Evolutionary conservation across 352 stramenopile species (phyloP), one percentile per base, ranked within the genome.

Genomic region (Phytophthora fragariaefolia): DNA sequence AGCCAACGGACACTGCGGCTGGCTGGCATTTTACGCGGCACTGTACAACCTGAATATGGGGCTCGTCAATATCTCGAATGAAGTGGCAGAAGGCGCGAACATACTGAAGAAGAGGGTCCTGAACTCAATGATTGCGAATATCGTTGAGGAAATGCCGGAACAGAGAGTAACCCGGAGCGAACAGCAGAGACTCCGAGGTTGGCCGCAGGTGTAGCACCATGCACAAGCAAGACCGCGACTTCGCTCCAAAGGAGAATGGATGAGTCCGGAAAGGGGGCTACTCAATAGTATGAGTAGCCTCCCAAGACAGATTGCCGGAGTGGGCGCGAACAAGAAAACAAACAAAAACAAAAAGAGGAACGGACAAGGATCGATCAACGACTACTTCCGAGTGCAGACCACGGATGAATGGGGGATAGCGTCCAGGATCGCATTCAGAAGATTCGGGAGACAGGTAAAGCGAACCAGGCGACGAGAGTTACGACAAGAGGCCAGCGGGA

Each of bases 1-100:
- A 2, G 55, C 28, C 2, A 63, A 22, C 4, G 55, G 55, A 2
- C 30, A 63, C 2, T 63, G 55, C 13, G 55, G 55, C 3, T 63
- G 55, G 43, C 8, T 54, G 2, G 45, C 43, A n/a, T 54, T 40
- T 22, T 49, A 55, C 6, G 55, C 43, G 1, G 43, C 45, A n/a
- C 15, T 55, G 13, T 34, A 13, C 23, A 60, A 60, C 20, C 13
- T 40, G 42, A 28, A 27, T 6, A 20, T 45, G 15, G n/a, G 27
- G 4, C 7, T 52, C 7, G 40, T 30, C 5, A 62, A 53, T 12
- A 3, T 30, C 12, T 62, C 32, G 43, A 54, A 20, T 42, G 46
- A 53, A 32, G 54, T 62, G 1, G 13, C 52, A 3, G 46, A 62
- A 15, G 42, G 20, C 2, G 43, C 52, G 54, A 4, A 50, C 43